Base-by-base conservation (phyloP, 305 asterid species). In the Stenogyne calaminthoides region DNA sequence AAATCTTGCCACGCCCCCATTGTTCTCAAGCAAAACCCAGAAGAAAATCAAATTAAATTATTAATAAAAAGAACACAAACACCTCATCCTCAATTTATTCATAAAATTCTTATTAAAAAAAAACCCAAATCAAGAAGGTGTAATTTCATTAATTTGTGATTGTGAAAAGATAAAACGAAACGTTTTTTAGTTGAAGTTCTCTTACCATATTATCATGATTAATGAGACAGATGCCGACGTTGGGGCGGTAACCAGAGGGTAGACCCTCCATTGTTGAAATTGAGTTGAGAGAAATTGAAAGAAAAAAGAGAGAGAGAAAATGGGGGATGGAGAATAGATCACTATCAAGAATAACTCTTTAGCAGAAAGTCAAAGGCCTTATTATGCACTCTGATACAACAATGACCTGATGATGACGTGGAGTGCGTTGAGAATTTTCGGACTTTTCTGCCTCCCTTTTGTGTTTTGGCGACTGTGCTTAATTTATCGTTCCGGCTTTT, bases 171-270 rank as follows among this genome's bases (percentile, higher is more conserved):
- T 18, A 54, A 54, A 54, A 9, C 19, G 29, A 25, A 2, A 2
- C 0, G 4, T 5, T 6, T 5, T 46, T 46, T 4, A n/a, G 15
- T 15, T 0, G 7, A 49, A 49, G 3, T 39, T 40, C 64, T 60
- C 76, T n/a, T n/a, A 93, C 97, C 96, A 85, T 77, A 72, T 87
- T 86, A 51, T 88, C 87, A 80, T 82, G 81, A 67, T 90, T 93
- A 82, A 91, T 83, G 81, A 93, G 94, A 77, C 98, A 93, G 61
- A 93, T 87, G 67, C 97, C 98, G 72, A 93, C 95, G 84, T 93
- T 93, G 22, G 98, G 97, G 74, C 98, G 98, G 82, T 93, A 93
- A 47, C 98, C 98, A 78, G 96, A 71, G 89, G 97, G 99, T 27
- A 94, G 88, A 76, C 90, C 91, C 86, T 94, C 99, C 99, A 93